Conservation (phyloP, 345 rosid genomes). For the Lepidium didymum region DNA sequence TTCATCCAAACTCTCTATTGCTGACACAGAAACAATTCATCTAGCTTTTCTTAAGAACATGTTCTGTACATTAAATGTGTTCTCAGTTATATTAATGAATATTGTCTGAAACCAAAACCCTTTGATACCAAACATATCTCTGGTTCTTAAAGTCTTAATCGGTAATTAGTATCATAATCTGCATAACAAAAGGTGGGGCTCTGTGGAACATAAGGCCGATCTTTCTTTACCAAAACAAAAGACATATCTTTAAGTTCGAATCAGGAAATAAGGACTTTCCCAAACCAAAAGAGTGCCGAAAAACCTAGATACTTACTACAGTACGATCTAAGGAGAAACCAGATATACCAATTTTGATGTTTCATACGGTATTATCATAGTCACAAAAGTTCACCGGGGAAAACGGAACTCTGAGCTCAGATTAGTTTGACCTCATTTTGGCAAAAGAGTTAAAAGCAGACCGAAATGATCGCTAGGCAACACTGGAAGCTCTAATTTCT, state of each 20-base stretch:
- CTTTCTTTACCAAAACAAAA: background rate
- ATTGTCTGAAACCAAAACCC: background rate
- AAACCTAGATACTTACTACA: background rate
- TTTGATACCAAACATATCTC: background rate
- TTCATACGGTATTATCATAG: background rate
- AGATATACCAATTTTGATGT: background rate
- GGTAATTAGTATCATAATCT: background rate
- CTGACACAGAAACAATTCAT: slow-evolving; percentile 19
- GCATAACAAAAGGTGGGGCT: background rate
- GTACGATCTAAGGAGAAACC: background rate
- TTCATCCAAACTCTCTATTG: slow-evolving; percentile 8
- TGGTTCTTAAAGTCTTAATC: background rate
- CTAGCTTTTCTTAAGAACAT: slow-evolving; percentile 7
- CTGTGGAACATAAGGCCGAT: background rate
- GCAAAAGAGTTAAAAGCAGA: slow-evolving; percentile 61
- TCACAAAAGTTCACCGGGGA: background rate
- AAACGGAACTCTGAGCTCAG: slow-evolving; percentile 8
- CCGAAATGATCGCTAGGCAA: slow-evolving; percentile 96
- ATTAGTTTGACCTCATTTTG: slow-evolving; percentile 16
- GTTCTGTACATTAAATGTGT: background rate
- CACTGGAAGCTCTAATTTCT: slow-evolving; percentile 73
- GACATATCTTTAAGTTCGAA: slow-evolving; percentile 1
- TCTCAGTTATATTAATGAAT: background rate
- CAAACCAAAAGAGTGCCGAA: background rate
- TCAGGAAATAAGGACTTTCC: background rate